Evolutionary conservation across 2,329 filamentous ascomycete species (phyloP), one percentile per base, ranked within the genome.

Genomic region (Fusarium concolor): DNA sequence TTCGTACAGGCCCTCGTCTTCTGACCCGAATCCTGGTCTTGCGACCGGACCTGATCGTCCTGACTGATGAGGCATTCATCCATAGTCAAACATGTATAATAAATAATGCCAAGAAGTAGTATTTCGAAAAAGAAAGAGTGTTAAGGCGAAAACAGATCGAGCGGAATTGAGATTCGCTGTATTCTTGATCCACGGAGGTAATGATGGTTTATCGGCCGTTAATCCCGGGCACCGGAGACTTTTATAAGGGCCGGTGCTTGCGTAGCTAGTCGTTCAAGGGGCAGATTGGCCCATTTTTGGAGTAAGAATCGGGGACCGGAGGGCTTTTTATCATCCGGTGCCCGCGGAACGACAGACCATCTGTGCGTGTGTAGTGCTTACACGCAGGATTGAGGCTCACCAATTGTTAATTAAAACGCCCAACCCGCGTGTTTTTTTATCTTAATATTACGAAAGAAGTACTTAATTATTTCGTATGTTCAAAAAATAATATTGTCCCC

Each of bases 1-100:
- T 71, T 77, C 14, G 56, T 67, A 54, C 78, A 79, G 8, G 78
- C 78, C 50, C 78, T 75, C n/a, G 66, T 49, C 60, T 76, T 78
- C 0, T 42, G 57, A n/a, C 22, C 26, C 18, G 10, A 26, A 18
- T 65, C 56, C 11, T 39, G 29, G 24, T 44, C 26, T n/a, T 29
- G 26, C 51, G 52, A 31, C 46, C 44, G 50, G 38, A 26, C 49
- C 10, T 53, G 46, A 29, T 26, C 49, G 17, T 59, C 56, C 39
- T 56, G 59, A 38, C 51, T 71, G n/a, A 71, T 46, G 26, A 73
- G 62, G 42, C 57, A 60, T 24, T 74, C 67, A 26, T 73, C 71
- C 71, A 73, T 72, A 11, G 9, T 31, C 38, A 37, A 43, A 3
- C 35, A 50, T 17, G 10, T 38, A 10, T 29, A 11, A 39, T 7